phyloP scores from a whole-genome alignment of 179 eudicot species.

The Dionaea muscipula region DNA sequence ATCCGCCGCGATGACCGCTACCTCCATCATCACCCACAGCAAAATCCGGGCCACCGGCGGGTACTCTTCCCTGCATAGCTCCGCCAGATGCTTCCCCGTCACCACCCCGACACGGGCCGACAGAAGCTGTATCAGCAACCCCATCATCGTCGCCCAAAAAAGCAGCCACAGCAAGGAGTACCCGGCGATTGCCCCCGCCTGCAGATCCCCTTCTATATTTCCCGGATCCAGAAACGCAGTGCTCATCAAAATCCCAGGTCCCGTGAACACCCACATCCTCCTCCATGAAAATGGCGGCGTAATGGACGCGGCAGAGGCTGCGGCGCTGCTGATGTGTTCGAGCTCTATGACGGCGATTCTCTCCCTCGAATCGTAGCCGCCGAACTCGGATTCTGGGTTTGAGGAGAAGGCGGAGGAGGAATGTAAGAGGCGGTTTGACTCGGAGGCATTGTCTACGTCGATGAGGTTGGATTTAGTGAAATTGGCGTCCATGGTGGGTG shows the following conservation, averaged over 20 bases:
- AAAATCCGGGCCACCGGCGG: slow-evolving; percentile 34
- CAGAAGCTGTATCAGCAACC: slow-evolving; percentile 40
- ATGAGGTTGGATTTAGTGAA: background rate
- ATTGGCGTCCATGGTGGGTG: background rate
- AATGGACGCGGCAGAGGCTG: background rate
- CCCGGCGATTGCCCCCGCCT: slow-evolving; percentile 55
- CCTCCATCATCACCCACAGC: slow-evolving; percentile 58
- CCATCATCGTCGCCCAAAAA: slow-evolving; percentile 54
- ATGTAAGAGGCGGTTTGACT: slow-evolving; percentile 4
- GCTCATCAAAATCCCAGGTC: slow-evolving; percentile 58
- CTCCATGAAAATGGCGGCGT: slow-evolving; percentile 40
- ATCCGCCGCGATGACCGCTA: slow-evolving; percentile 54
- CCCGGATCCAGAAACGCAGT: slow-evolving; percentile 57
- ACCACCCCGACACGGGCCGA: slow-evolving; percentile 47
- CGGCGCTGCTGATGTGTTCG: slow-evolving; percentile 5
- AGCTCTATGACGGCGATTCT: slow-evolving; percentile 24
- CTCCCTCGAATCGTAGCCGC: slow-evolving; percentile 29
- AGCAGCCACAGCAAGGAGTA: slow-evolving; percentile 51
- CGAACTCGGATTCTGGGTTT: background rate
- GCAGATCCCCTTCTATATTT: slow-evolving; percentile 52
- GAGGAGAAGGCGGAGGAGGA: background rate
- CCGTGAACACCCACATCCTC: slow-evolving; percentile 47
- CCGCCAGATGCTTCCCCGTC: slow-evolving; percentile 54
- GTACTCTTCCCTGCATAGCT: slow-evolving; percentile 51
- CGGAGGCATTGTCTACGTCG: background rate